Base-by-base conservation (phyloP, 768 basidiomycete genomes). In the Myochromella boudieri region DNA sequence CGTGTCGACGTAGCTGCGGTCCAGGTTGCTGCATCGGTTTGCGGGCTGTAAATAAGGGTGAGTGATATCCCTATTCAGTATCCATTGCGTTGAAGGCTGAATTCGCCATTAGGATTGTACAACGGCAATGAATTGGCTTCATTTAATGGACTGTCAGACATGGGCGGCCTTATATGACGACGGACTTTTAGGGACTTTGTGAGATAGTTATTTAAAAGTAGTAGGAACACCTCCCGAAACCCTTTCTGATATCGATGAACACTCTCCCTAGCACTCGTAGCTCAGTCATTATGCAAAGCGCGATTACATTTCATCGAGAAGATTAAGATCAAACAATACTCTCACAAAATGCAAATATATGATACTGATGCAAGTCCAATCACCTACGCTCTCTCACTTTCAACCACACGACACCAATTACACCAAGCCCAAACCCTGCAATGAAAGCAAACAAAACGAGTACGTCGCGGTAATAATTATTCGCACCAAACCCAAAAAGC, bases 401-500 rank as follows among this genome's bases (percentile, higher is more conserved):
- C 55, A 83, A 71, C 80, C 87, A 91, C 2, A 97, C 91, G 18
- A 86, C 69, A 10, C 71, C 75, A 47, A 93, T 81, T n/a, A 95
- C 80, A 3, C 78, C 65, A 6, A 85, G 37, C 0, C 78, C 87
- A 56, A 92, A 92, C 1, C 85, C 91, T 1, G 80, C 85, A 45
- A 94, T 87, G 61, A 85, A 97, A 0, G 80, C 94, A 54, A 94
- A 92, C 42, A 91, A 60, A 34, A 95, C 84, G 21, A 97, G 71
- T 5, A 97, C 88, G 59, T 95, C 90, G 42, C 93, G 75, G 61
- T 95, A 97, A 62, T 95, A 97, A 53, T 87, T 85, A 52, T 81
- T 79, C 40, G 71, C 56, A 14, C 81, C 80, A 59, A 97, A 97
- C 1, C 94, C 95, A 60, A 97, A 98, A 17, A 97, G 75, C 80